Conservation (phyloP, 2,329 filamentous ascomycete genomes). For the Aspergillus tamarii region DNA sequence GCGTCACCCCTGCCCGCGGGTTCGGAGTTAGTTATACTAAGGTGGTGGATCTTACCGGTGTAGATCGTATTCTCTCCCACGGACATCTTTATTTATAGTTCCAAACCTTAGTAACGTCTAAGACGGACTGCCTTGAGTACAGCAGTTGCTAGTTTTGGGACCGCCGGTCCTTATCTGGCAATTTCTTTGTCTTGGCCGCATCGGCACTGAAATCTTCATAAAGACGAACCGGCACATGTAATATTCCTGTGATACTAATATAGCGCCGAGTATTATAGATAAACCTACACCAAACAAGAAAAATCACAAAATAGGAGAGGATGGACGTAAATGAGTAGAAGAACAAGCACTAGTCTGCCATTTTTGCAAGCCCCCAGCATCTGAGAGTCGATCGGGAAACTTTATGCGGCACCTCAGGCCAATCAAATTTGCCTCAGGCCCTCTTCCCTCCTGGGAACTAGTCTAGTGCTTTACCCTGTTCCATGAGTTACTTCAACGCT, state of each 20-base stretch:
- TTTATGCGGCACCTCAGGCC: slow-evolving; percentile 6
- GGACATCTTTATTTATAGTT: slow-evolving; percentile 1
- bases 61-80: slow-evolving; percentile 1
- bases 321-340: neutral
- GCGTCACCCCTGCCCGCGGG: neutral
- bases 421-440: neutral
- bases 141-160: neutral
- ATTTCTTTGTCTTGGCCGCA: neutral
- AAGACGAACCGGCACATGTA: neutral
- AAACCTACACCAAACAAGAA: neutral
- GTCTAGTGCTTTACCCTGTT: neutral
- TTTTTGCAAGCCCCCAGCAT: neutral
- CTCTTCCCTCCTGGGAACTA: neutral
- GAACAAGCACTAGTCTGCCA: neutral
- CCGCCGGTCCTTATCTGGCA: neutral
- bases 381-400: slow-evolving; percentile 1
- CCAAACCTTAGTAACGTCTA: neutral
- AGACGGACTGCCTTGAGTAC: neutral
- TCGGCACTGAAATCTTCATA: neutral
- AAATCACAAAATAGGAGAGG: neutral
- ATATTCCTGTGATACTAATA: neutral
- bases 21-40: neutral
- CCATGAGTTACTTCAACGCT: slow-evolving; percentile 1
- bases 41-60: neutral
- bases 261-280: neutral